Percentiles rank a stretch among this genome's conserved stretches.
Evolutionary conservation across 2,329 filamentous ascomycete species (phyloP).

Genomic region (Ophiocordyceps camponoti-saundersi): DNA sequence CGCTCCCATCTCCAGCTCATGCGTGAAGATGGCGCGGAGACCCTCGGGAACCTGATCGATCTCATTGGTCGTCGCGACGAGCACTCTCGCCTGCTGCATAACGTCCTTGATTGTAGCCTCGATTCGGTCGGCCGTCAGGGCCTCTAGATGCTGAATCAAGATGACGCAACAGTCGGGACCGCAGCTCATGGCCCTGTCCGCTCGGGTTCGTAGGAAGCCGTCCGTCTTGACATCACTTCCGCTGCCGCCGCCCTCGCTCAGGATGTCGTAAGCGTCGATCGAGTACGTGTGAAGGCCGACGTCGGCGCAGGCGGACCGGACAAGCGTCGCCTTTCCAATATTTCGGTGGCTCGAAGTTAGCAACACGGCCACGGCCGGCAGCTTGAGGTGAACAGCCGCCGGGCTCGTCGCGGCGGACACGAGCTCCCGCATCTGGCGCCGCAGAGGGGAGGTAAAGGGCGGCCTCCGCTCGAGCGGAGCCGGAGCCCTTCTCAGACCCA

Average conservation of each 20-base stretch:
- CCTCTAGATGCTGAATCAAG: conserved; percentile 79
- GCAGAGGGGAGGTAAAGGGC: conserved; percentile 39
- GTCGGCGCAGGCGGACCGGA: conserved; percentile 63
- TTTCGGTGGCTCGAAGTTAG: conserved; percentile 82
- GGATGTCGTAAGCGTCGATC: conserved; percentile 83
- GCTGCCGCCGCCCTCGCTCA: conserved; percentile 70
- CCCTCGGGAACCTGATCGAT: conserved; percentile 88
- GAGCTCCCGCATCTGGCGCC: conserved; percentile 63
- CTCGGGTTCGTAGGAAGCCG: conserved; percentile 70
- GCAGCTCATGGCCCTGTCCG: conserved; percentile 77
- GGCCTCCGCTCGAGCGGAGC: conserved; percentile 27
- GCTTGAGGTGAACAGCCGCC: conserved; percentile 67
- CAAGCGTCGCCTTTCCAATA: conserved; percentile 78
- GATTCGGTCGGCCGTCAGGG: conserved; percentile 81
- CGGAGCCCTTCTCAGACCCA: conserved; percentile 56
- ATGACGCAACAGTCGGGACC: conserved; percentile 70
- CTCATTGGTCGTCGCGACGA: conserved; percentile 89
- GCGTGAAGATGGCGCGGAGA: conserved; percentile 79
- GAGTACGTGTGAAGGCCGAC: conserved; percentile 79
- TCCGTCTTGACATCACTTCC: conserved; percentile 90
- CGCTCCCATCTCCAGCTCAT: conserved; percentile 85
- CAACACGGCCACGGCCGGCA: conserved; percentile 77
- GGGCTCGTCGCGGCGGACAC: conserved; percentile 79
- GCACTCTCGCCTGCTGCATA: conserved; percentile 57
- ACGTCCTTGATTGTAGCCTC: conserved; percentile 72